Evolutionary conservation across 1,139 yeast species (phyloP).

Genomic region (Sugiyamaella sp.): DNA sequence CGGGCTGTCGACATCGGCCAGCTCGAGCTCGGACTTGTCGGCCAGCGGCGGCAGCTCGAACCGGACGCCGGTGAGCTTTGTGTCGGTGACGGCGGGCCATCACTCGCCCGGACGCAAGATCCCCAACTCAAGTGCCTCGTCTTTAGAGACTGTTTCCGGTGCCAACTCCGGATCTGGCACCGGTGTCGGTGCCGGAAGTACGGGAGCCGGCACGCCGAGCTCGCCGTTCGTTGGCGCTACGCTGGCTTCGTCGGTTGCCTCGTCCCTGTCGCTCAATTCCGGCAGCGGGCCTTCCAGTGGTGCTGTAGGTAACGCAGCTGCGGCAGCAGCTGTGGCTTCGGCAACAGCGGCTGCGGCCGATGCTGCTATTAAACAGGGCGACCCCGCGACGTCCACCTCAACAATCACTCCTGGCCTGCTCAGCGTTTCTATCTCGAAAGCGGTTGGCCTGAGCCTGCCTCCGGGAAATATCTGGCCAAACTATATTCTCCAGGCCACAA

Average conservation of each 20-base stretch:
- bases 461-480: constrained; percentile 44
- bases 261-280: background rate
- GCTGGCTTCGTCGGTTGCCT: background rate
- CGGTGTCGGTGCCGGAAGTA: background rate
- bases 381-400: constrained; percentile 35
- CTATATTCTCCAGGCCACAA: constrained; percentile 24
- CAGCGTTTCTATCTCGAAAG: constrained; percentile 68
- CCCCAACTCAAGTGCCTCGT: constrained; percentile 10
- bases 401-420: constrained; percentile 64
- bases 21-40: constrained; percentile 17
- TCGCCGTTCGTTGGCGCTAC: background rate
- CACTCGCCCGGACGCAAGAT: constrained; percentile 22
- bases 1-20: constrained; percentile 29
- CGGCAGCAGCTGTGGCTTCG: constrained; percentile 1
- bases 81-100: constrained; percentile 28
- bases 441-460: constrained; percentile 64
- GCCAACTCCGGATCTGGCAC: background rate
- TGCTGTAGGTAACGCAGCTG: background rate
- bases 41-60: constrained; percentile 3
- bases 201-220: background rate
- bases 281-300: background rate
- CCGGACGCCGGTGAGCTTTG: constrained; percentile 19
- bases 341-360: constrained; percentile 13
- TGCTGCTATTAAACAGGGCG: constrained; percentile 17
- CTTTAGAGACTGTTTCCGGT: constrained; percentile 9